Evolutionary conservation across 768 basidiomycete species (phyloP), one percentile per base, ranked within the genome.

Genomic region (Naganishia randhawae): DNA sequence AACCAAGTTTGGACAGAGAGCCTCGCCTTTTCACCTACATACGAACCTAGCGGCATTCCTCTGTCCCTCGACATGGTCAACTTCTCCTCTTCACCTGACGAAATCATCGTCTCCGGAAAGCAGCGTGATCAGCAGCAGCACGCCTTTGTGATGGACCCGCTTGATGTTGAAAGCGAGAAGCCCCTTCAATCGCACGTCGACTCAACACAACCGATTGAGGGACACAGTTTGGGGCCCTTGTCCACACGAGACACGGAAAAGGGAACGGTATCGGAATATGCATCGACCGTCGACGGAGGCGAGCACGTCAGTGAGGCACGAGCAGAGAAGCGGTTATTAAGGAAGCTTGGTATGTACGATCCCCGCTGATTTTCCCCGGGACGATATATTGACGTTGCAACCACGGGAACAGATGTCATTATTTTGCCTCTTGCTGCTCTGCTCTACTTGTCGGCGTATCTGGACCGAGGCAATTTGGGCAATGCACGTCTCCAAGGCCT

Each of bases 351-450:
- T 77, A 64, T 25, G 75, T 76, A 25, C 14, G 5, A 16, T 45
- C 27, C 27, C 22, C 55, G 22, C 50, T 22, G 9, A 10, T 16
- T 31, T 22, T 25, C 22, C n/a, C 1, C 13, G 17, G n/a, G 37
- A 32, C 10, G 17, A 25, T 41, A 32, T 35, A n/a, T 29, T 3
- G 17, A 31, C 32, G 22, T 37, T n/a, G 19, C 25, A 13, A 4
- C n/a, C 14, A 8, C 25, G 37, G 8, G 27, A 27, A 27, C 41
- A 76, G 81, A 81, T 48, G 14, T 75, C 5, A 69, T 77, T 33
- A 82, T 82, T 67, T 51, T 82, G 27, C 81, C 81, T 8, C 73
- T 82, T 63, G 80, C 81, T 3, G 76, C 78, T 1, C 68, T 82
- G 11, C 72, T 82, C 16, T 82, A 82, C 69, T 71, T 81, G 16